Evolutionary conservation across 495 filamentous ascomycete species (phyloP), one percentile per base, ranked within the genome.

Genomic region (Penicillium malachiteum): DNA sequence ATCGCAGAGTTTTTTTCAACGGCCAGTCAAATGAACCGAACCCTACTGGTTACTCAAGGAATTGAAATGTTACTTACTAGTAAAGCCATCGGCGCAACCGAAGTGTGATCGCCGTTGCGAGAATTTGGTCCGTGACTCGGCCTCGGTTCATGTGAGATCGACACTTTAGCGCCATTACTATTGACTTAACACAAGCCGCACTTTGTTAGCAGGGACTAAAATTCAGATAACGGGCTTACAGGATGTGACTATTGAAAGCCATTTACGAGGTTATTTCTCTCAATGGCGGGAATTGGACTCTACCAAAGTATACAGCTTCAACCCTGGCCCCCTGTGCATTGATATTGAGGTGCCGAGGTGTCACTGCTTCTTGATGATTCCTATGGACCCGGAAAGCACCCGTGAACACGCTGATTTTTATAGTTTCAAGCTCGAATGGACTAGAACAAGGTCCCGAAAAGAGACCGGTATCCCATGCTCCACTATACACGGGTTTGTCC

Each of bases 61-160:
- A 17, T 30, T 26, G 13, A 30, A 46, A 32, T 14, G 21, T 26
- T 26, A 4, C 21, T 4, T 26, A n/a, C n/a, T n/a, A n/a, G n/a
- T n/a, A 26, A 26, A 26, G 2, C 21, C 21, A 32, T 46, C 51
- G 52, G 56, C 14, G 51, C 21, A 39, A 32, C 45, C 43, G 38
- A 53, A 52, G 35, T 3, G 3, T 9, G 50, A 59, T 54, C 56
- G 39, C 43, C 45, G 34, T 48, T 50, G 1, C 8, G 4, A 30
- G 33, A 45, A 43, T 34, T 38, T 50, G 1, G 35, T 58, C 45
- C 18, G 17, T 18, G 39, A 31, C 31, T 46, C 52, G 33, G 46
- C 51, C 56, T 59, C 56, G 51, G 56, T 31, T 40, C 56, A 59
- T 59, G 56, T 59, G 56, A 59, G 56, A 59, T 59, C 56, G 56